Percentiles rank a stretch among this genome's conserved stretches.
phyloP scores from a whole-genome alignment of 805 yeast species.

The Barnettozyma sp. region DNA sequence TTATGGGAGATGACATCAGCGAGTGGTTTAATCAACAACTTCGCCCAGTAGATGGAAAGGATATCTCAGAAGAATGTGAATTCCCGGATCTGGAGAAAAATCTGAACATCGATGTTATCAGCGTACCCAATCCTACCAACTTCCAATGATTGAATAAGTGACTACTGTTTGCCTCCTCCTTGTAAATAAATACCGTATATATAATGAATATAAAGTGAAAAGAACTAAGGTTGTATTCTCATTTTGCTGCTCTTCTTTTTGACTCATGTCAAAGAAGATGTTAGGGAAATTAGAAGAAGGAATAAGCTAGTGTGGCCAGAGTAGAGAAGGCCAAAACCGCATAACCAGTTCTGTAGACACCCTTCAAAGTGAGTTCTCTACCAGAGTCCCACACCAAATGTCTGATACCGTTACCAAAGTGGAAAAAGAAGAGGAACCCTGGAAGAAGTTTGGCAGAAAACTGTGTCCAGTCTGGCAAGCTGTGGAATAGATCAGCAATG shows the following conservation, averaged over 20 bases:
- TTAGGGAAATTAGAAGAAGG: constrained; percentile 16
- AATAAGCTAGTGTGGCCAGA: constrained; percentile 45
- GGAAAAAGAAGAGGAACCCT: constrained; percentile 84
- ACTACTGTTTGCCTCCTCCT: background rate
- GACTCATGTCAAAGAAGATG: no score
- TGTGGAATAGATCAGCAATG: constrained; percentile 34
- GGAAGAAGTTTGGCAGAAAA: constrained; percentile 58
- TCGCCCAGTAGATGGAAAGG: background rate
- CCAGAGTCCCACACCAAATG: constrained; percentile 94
- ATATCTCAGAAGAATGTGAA: constrained; percentile 1
- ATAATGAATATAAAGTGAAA: constrained; percentile 4
- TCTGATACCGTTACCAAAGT: constrained; percentile 80
- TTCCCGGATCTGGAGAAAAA: constrained; percentile 4
- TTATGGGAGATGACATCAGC: constrained; percentile 9
- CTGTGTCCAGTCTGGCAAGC: constrained; percentile 60
- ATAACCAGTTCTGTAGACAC: constrained; percentile 91
- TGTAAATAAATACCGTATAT: constrained; percentile 5
- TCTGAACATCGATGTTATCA: no score
- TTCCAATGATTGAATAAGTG: constrained; percentile 2
- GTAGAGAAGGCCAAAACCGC: constrained; percentile 61
- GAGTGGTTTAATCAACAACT: constrained; percentile 3
- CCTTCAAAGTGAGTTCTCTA: constrained; percentile 68
- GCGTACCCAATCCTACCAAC: no score
- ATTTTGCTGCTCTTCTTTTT: no score
- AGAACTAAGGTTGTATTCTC: background rate